Conservation (phyloP, 805 yeast species). For the Wickerhamomyces canadensis region DNA sequence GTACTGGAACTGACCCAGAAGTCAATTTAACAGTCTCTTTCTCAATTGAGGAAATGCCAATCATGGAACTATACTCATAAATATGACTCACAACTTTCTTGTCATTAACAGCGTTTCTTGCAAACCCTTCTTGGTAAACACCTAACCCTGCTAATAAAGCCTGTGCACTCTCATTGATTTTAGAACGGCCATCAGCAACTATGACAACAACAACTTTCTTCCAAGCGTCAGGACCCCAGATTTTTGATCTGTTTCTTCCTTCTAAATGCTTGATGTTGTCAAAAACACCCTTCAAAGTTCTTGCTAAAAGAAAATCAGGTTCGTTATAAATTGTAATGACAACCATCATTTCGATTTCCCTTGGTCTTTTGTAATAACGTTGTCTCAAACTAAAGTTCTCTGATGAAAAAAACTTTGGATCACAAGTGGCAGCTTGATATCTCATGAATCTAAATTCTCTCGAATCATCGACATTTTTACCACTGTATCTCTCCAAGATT, state of each 20-base stretch:
- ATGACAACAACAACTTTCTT: constrained; percentile 86
- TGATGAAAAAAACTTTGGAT: constrained; percentile 62
- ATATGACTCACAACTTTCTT: constrained; percentile 79
- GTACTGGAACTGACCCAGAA: constrained; percentile 74
- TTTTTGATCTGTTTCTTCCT: constrained; percentile 55
- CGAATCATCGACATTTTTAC: constrained; percentile 37
- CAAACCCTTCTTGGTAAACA: constrained; percentile 92
- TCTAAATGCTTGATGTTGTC: constrained; percentile 75
- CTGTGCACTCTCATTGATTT: constrained; percentile 71
- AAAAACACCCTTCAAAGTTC: constrained; percentile 87
- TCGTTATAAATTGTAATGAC: constrained; percentile 91
- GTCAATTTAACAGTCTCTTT: constrained; percentile 62
- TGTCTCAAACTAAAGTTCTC: constrained; percentile 80
- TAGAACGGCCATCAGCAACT: constrained; percentile 88
- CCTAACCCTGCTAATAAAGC: constrained; percentile 84
- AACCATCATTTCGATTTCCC: constrained; percentile 80
- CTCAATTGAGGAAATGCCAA: constrained; percentile 68
- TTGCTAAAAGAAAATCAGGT: constrained; percentile 71
- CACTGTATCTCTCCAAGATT: constrained; percentile 47
- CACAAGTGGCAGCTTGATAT: constrained; percentile 91
- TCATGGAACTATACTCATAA: constrained; percentile 90
- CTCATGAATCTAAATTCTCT: constrained; percentile 79
- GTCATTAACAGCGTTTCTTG: constrained; percentile 84
- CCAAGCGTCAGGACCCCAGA: constrained; percentile 97
- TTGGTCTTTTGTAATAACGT: constrained; percentile 66